These are phyloP conservation scores for Trichoderma cornu-damae DNA, from an alignment of 2,329 filamentous ascomycete genomes.

Conservation along the genomic window DNA sequence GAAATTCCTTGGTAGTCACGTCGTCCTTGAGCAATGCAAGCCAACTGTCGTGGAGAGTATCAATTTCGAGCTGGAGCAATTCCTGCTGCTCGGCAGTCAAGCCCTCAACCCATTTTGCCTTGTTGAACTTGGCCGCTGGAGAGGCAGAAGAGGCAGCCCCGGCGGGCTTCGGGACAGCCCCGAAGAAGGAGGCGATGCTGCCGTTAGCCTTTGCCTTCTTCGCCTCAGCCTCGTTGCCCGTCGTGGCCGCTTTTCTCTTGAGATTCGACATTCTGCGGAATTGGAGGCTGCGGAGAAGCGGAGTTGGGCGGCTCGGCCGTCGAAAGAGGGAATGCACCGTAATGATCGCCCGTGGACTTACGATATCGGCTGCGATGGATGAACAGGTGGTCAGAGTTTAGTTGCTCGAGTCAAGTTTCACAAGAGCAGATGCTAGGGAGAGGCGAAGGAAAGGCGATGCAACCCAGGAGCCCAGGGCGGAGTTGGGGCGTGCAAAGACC, in stretches of 20 bases:
- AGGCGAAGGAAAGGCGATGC: neutral
- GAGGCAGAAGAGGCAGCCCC: slow-evolving; percentile 29
- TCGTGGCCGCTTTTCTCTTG: slow-evolving; percentile 60
- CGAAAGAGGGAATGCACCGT: slow-evolving; percentile 15
- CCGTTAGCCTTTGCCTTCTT: slow-evolving; percentile 72
- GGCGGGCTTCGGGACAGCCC: slow-evolving; percentile 53
- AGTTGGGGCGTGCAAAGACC: neutral
- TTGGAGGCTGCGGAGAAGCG: slow-evolving; percentile 19
- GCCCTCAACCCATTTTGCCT: slow-evolving; percentile 78
- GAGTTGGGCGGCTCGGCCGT: slow-evolving; percentile 15
- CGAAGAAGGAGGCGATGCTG: slow-evolving; percentile 88
- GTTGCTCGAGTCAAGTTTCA: neutral
- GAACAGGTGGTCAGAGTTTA: neutral
- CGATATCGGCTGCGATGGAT: neutral
- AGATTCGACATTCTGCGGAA: slow-evolving; percentile 45
- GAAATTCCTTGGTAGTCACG: slow-evolving; percentile 69
- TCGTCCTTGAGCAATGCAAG: slow-evolving; percentile 84
- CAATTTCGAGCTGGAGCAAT: slow-evolving; percentile 81
- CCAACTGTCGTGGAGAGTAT: slow-evolving; percentile 90
- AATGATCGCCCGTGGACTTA: neutral
- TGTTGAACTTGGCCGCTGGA: slow-evolving; percentile 64
- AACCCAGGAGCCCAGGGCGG: neutral
- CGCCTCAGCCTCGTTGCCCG: slow-evolving; percentile 39
- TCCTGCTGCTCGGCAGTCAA: slow-evolving; percentile 77
- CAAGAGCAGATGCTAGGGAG: neutral